Evolutionary conservation across 2,329 filamentous ascomycete species (phyloP).

Genomic region (Mariannaea elegans): DNA sequence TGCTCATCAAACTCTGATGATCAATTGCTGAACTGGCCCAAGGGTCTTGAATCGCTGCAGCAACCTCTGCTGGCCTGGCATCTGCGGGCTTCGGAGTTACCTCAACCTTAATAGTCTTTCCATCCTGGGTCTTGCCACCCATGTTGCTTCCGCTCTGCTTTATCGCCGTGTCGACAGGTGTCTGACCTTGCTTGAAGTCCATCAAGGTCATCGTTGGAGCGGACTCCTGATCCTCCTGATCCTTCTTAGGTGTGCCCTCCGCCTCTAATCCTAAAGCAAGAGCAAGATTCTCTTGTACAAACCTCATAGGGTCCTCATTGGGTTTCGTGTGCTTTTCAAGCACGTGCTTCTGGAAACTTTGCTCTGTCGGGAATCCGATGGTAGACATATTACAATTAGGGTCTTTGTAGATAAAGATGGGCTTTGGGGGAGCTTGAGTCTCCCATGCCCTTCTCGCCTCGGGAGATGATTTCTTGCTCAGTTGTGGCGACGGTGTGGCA

Average conservation of each 20-base stretch:
- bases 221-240: slow-evolving; percentile 40
- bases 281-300: slow-evolving; percentile 59
- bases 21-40: slow-evolving; percentile 60
- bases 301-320: slow-evolving; percentile 63
- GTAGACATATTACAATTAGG: slow-evolving; percentile 61
- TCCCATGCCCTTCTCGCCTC: slow-evolving; percentile 50
- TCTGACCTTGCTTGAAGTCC: slow-evolving; percentile 59
- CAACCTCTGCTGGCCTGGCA: slow-evolving; percentile 37
- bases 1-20: slow-evolving; percentile 52
- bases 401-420: slow-evolving; percentile 61
- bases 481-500: slow-evolving; percentile 58
- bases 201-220: slow-evolving; percentile 52
- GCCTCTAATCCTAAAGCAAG: slow-evolving; percentile 60
- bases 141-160: slow-evolving; percentile 59
- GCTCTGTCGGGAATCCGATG: slow-evolving; percentile 62
- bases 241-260: slow-evolving; percentile 55
- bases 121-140: slow-evolving; percentile 51
- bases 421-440: slow-evolving; percentile 47
- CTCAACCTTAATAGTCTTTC: slow-evolving; percentile 43
- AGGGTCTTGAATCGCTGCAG: slow-evolving; percentile 31
- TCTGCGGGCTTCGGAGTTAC: slow-evolving; percentile 43
- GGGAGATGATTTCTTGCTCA: slow-evolving; percentile 57
- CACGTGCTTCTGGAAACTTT: slow-evolving; percentile 61
- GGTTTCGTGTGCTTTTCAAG: slow-evolving; percentile 69
- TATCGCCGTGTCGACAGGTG: slow-evolving; percentile 60